phyloP scores from a whole-genome alignment of 179 eudicot genomes.

The Spinacia oleracea region DNA sequence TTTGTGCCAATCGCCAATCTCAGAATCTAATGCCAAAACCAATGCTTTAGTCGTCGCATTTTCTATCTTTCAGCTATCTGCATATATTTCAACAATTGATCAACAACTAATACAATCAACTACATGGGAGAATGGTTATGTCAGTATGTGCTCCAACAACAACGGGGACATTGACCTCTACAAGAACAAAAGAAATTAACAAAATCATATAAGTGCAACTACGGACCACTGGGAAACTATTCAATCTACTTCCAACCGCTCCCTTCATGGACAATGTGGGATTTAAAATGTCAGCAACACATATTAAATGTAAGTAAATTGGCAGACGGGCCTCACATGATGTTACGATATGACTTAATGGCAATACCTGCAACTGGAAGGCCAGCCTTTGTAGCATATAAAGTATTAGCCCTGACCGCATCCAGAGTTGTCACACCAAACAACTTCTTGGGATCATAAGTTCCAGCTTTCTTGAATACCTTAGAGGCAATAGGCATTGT shows the following conservation, averaged over 20 bases:
- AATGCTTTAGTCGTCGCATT: too few relatives aligned
- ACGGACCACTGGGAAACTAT: neutral
- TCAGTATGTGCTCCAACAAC: conserved; percentile 98
- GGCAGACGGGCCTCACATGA: conserved; percentile 28
- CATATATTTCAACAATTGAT: too few relatives aligned
- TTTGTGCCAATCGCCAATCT: too few relatives aligned
- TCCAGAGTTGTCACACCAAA: conserved; percentile 96
- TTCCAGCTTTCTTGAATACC: too few relatives aligned
- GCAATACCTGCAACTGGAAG: conserved; percentile 73
- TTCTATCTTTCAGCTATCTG: too few relatives aligned
- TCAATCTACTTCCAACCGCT: neutral
- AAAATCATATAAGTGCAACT: neutral
- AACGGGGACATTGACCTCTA: conserved; percentile 88
- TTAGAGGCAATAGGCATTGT: conserved; percentile 96
- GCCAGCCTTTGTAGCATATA: conserved; percentile 86
- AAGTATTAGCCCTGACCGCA: conserved; percentile 91
- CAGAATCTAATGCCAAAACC: too few relatives aligned
- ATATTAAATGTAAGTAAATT: neutral
- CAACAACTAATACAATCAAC: too few relatives aligned
- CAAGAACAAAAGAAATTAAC: conserved; percentile 9
- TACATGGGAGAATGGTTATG: conserved; percentile 84
- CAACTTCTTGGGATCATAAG: conserved; percentile 82
- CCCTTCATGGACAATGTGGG: neutral
- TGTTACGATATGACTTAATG: neutral
- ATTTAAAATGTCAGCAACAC: neutral